phyloP scores from a whole-genome alignment of 306 rosid species.

The Acmispon strigosus region DNA sequence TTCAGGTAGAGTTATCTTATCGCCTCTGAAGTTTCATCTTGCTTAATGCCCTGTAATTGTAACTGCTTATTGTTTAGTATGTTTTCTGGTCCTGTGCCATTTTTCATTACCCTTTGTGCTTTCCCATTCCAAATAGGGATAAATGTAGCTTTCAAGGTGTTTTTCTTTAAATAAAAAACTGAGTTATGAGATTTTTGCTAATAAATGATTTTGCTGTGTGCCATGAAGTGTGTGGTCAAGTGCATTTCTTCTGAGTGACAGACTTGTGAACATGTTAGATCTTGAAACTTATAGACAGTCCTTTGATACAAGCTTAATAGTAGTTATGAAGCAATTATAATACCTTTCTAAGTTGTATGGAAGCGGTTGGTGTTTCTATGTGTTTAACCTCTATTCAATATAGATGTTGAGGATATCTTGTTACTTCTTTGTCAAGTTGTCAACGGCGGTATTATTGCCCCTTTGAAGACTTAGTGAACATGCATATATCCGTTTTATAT shows the following conservation, averaged over 20 bases:
- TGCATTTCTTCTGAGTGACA: neutral
- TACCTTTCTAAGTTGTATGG: neutral
- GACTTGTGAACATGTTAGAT: neutral
- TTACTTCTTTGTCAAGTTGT: neutral
- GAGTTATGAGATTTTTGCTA: neutral
- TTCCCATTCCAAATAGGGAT: neutral
- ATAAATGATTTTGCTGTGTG: neutral
- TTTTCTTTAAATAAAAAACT: neutral
- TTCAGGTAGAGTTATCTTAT: constrained; percentile 42
- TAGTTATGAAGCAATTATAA: neutral
- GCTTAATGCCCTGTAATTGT: neutral
- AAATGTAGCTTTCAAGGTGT: neutral
- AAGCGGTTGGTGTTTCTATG: neutral
- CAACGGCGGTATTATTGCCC: too few species aligned
- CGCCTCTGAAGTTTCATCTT: neutral
- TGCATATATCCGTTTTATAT: too few species aligned
- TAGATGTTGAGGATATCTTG: neutral
- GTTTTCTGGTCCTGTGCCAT: neutral
- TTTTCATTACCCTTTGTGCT: neutral
- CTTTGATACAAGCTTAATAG: neutral
- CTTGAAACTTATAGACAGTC: neutral
- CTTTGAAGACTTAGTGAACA: too few species aligned
- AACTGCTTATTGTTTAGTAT: neutral
- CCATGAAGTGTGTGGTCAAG: neutral
- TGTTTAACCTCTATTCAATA: neutral